These are phyloP conservation scores for Nakazawaea holstii DNA, from an alignment of 805 yeast species.

Conservation along the genomic window DNA sequence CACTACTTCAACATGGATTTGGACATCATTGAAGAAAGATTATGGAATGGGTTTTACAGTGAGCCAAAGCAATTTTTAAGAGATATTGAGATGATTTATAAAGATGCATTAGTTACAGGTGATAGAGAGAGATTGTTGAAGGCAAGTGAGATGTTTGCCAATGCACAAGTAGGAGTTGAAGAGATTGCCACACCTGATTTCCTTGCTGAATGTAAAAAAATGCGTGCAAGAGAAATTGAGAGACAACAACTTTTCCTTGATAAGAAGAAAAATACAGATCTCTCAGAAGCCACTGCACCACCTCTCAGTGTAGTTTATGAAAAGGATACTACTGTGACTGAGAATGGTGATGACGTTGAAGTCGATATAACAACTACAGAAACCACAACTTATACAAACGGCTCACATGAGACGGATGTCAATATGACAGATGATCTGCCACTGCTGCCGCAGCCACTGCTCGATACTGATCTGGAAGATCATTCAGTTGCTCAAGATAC, in stretches of 20 bases:
- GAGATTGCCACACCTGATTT: slow-evolving; percentile 76
- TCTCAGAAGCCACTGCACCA: background rate
- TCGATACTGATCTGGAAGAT: background rate
- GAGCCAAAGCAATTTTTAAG: slow-evolving; percentile 86
- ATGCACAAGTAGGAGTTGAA: slow-evolving; percentile 93
- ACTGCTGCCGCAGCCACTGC: background rate
- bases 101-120: slow-evolving; percentile 66
- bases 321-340: background rate
- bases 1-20: slow-evolving; percentile 83
- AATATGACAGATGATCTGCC: background rate
- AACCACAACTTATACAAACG: background rate
- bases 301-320: slow-evolving; percentile 2
- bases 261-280: background rate
- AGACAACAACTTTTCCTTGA: slow-evolving; percentile 39
- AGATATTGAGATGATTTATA: slow-evolving; percentile 79
- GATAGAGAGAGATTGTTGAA: slow-evolving; percentile 78
- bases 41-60: slow-evolving; percentile 95
- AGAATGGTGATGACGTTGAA: slow-evolving; percentile 2
- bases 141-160: slow-evolving; percentile 94
- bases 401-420: background rate
- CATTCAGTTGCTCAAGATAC: too few relatives aligned
- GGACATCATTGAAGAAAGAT: slow-evolving; percentile 87
- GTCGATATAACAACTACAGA: background rate
- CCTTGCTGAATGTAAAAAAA: slow-evolving; percentile 66
- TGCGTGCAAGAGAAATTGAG: slow-evolving; percentile 58